phyloP scores from a whole-genome alignment of 768 basidiomycete genomes.

The Suillus cothurnatus region DNA sequence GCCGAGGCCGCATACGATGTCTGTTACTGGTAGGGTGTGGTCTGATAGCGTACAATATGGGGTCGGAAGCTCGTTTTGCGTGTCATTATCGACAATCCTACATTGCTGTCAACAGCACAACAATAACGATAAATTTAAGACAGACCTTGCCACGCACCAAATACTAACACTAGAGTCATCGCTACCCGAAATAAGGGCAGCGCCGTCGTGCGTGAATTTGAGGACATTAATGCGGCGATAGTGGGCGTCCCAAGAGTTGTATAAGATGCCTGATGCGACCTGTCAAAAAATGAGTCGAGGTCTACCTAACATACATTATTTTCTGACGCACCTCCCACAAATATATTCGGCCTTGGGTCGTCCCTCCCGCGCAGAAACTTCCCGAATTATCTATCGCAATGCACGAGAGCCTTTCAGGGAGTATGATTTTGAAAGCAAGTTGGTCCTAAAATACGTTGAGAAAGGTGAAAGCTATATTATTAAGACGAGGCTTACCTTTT shows the following conservation, averaged over 20 bases:
- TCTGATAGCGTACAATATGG: slow-evolving; percentile 84
- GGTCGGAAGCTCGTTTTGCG: slow-evolving; percentile 73
- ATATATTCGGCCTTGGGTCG: slow-evolving; percentile 85
- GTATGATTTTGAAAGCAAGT: slow-evolving; percentile 78
- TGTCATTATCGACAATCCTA: slow-evolving; percentile 75
- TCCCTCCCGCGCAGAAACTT: slow-evolving; percentile 84
- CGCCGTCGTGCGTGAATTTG: slow-evolving; percentile 82
- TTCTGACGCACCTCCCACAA: slow-evolving; percentile 85
- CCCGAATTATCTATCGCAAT: slow-evolving; percentile 75
- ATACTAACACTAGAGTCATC: slow-evolving; percentile 90
- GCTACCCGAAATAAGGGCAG: slow-evolving; percentile 78
- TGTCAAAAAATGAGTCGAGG: slow-evolving; percentile 35
- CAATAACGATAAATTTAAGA: slow-evolving; percentile 18
- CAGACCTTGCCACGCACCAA: slow-evolving; percentile 87
- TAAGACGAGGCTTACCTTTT: slow-evolving; percentile 62
- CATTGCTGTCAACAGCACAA: slow-evolving; percentile 16
- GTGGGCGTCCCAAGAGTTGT: slow-evolving; percentile 92
- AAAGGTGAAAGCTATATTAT: neutral
- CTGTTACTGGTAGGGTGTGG: slow-evolving; percentile 89
- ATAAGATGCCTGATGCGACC: slow-evolving; percentile 93
- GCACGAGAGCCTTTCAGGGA: slow-evolving; percentile 88
- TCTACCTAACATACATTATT: slow-evolving; percentile 2
- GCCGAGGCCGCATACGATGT: slow-evolving; percentile 80
- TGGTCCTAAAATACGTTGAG: slow-evolving; percentile 68
- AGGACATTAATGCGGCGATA: slow-evolving; percentile 87